Evolutionary conservation across 2,329 filamentous ascomycete genomes (phyloP), one percentile per base, ranked within the genome.

Genomic region (Penicillium frequentans): DNA sequence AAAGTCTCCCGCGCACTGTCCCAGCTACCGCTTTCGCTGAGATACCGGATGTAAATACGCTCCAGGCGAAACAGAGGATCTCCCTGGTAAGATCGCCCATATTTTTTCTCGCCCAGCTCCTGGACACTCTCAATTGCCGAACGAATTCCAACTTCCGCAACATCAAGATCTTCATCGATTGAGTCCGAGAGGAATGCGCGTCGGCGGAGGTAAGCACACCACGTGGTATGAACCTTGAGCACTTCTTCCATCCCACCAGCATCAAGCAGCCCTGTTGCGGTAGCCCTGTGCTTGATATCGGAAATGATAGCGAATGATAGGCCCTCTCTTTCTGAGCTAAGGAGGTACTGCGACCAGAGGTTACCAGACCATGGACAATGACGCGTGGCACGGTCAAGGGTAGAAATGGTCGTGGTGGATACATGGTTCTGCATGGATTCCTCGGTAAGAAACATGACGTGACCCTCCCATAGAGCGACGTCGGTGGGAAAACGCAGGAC

Each of bases 281-380:
- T 98, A 7, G 95, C 95, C 44, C 88, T 87, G 73, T 97, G 91
- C 75, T 99, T 99, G 73, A 97, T 92, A 42, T 87, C 83, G 66
- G 96, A 91, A 52, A 98, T 90, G 49, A 90, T 89, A 24, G 88
- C 81, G 67, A 96, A 96, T 0, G 88, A 82, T 61, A 88, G 84
- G 33, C 85, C 84, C 58, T 90, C 88, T 46, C 90, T 85, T 75
- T 98, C 95, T 3, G 91, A 90, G 21, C 87, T 89, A 52, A 97
- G 77, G 26, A 99, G 88, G 63, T 93, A 93, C 63, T 93, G 87
- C 7, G 91, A 90, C 95, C 95, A 99, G 7, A 99, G 82, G 27
- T 85, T 83, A 16, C 95, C 95, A 7, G 92, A 96, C 89, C 92
- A 96, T 2, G 95, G 93, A 66, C 93, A 96, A 74, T 98, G 95